Conservation (phyloP, 805 yeast genomes). For the Nakazawaea populi region DNA sequence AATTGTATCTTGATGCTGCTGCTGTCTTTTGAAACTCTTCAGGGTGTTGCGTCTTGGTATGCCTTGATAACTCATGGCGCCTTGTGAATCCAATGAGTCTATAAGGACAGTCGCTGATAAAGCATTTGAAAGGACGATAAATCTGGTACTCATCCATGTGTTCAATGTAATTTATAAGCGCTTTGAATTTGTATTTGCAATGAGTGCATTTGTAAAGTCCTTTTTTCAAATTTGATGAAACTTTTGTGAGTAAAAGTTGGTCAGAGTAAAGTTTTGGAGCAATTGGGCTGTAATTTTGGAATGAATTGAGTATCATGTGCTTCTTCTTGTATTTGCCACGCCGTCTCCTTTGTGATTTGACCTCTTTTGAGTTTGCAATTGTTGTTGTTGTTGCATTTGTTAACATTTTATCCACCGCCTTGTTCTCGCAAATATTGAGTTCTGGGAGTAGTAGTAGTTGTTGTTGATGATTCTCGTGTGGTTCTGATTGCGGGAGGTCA, state of each 20-base stretch:
- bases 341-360: not conserved
- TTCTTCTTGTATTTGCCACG: not conserved
- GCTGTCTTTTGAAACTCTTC: slow-evolving; percentile 2
- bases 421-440: too few species aligned
- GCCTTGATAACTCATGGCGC: slow-evolving; percentile 42
- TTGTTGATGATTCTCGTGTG: too few species aligned
- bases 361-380: not conserved
- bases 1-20: slow-evolving; percentile 9
- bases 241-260: not conserved
- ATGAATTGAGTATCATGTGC: not conserved
- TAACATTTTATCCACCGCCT: too few species aligned
- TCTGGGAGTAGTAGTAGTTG: too few species aligned
- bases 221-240: not conserved
- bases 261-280: not conserved
- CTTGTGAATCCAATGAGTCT: slow-evolving; percentile 42
- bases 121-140: slow-evolving; percentile 37
- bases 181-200: slow-evolving; percentile 1
- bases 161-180: slow-evolving; percentile 25
- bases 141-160: slow-evolving; percentile 39
- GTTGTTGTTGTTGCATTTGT: not conserved
- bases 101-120: slow-evolving; percentile 41
- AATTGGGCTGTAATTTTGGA: not conserved
- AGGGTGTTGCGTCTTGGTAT: slow-evolving; percentile 41
- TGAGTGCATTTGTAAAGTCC: slow-evolving; percentile 6
- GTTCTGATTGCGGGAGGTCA: too few species aligned